Evolutionary conservation across 1,284 basidiomycete genomes (phyloP).

Genomic region (Polyporus tsugae): DNA sequence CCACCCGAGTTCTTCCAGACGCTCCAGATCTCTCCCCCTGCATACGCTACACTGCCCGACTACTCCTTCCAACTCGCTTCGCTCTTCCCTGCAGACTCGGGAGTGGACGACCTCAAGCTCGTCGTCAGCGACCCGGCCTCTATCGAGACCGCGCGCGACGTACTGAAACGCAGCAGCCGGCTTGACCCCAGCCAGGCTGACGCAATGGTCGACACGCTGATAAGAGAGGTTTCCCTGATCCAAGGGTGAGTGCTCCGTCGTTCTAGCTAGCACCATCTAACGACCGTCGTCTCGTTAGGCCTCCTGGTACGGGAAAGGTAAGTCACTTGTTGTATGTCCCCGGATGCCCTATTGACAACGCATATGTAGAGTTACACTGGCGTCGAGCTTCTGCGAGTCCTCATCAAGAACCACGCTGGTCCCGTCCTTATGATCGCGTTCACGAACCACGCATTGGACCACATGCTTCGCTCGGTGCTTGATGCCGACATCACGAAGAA

Average conservation of each 20-base stretch:
- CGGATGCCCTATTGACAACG: not conserved
- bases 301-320: slow-evolving; percentile 82
- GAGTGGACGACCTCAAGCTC: slow-evolving; percentile 32
- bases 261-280: not conserved
- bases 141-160: slow-evolving; percentile 49
- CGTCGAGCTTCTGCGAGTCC: slow-evolving; percentile 68
- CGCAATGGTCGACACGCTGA: slow-evolving; percentile 67
- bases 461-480: slow-evolving; percentile 67
- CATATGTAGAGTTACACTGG: slow-evolving; percentile 66
- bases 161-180: slow-evolving; percentile 54
- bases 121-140: slow-evolving; percentile 30
- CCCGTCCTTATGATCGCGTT: slow-evolving; percentile 76
- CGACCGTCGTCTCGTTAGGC: slow-evolving; percentile 46
- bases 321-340: not conserved
- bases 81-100: slow-evolving; percentile 42
- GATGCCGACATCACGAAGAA: slow-evolving; percentile 67
- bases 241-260: slow-evolving; percentile 66
- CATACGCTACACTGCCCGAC: slow-evolving; percentile 37
- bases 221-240: slow-evolving; percentile 67
- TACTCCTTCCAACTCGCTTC: slow-evolving; percentile 41
- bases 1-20: slow-evolving; percentile 23
- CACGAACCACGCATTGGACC: slow-evolving; percentile 81
- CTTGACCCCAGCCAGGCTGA: slow-evolving; percentile 75
- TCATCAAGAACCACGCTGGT: slow-evolving; percentile 57
- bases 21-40: slow-evolving; percentile 33